Conservation (phyloP, 768 basidiomycete genomes). For the Imleria badia region DNA sequence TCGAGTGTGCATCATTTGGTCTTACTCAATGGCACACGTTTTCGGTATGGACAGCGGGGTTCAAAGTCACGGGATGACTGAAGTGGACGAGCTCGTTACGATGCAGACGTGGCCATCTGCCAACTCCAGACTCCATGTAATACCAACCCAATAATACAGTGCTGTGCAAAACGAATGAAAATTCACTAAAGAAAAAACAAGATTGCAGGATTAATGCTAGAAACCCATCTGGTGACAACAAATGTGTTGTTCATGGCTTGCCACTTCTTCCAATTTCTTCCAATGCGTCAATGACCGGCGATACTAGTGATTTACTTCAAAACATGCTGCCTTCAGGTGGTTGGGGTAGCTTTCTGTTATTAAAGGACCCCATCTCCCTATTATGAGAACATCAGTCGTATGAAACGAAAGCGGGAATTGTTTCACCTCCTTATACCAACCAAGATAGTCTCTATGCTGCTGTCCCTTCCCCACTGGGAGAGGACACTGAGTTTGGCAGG, state of each 20-base stretch:
- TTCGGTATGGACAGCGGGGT: neutral
- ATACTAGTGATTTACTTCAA: conserved; percentile 28
- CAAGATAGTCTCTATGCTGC: conserved; percentile 83
- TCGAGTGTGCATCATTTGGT: conserved; percentile 5
- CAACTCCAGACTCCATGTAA: neutral
- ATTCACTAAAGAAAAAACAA: conserved; percentile 16
- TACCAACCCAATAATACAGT: neutral
- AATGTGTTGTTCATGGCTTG: conserved; percentile 9
- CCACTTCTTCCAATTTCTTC: conserved; percentile 14
- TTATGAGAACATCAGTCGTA: conserved; percentile 3
- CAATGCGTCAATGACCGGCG: neutral
- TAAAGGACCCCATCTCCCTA: conserved; percentile 93
- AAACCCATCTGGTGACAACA: conserved; percentile 15
- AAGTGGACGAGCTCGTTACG: neutral
- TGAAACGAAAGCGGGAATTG: neutral
- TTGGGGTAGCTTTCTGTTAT: conserved; percentile 92
- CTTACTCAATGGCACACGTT: conserved; percentile 24
- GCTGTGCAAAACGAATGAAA: conserved; percentile 10
- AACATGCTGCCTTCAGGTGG: conserved; percentile 86
- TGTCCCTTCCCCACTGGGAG: conserved; percentile 68
- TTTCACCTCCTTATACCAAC: conserved; percentile 87
- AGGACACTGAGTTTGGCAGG: conserved; percentile 68
- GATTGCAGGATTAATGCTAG: conserved; percentile 24
- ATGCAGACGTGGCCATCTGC: too few species aligned
- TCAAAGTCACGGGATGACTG: conserved; percentile 2